phyloP scores from a whole-genome alignment of 2,329 filamentous ascomycete species.

The Alternaria solani region DNA sequence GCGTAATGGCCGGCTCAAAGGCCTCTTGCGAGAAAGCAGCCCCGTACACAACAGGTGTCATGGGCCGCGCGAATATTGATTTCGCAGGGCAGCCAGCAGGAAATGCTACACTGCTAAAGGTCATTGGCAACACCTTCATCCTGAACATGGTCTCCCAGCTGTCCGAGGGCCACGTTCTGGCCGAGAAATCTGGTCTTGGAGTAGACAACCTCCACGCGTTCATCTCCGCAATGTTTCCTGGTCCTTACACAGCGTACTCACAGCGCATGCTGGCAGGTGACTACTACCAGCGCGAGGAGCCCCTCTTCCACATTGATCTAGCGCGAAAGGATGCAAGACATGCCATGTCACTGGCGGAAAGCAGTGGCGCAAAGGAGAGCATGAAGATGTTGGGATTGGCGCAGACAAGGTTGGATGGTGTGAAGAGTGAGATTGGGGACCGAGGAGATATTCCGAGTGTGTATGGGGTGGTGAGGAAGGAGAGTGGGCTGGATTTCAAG shows the following conservation, averaged over 20 bases:
- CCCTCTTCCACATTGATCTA: conserved; percentile 83
- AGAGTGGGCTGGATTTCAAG: conserved; percentile 77
- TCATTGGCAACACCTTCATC: conserved; percentile 88
- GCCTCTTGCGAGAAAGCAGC: conserved; percentile 68
- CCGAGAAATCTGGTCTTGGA: conserved; percentile 82
- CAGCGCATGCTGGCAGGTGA: conserved; percentile 77
- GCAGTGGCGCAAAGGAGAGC: conserved; percentile 61
- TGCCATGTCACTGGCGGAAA: conserved; percentile 71
- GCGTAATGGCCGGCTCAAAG: conserved; percentile 73
- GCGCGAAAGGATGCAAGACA: conserved; percentile 84
- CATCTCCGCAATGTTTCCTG: conserved; percentile 76
- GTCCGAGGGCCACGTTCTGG: conserved; percentile 78
- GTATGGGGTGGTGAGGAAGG: conserved; percentile 80
- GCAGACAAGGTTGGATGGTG: conserved; percentile 70
- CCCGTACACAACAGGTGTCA: conserved; percentile 77
- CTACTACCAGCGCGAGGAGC: conserved; percentile 77
- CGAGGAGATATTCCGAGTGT: conserved; percentile 82
- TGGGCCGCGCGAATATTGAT: conserved; percentile 73
- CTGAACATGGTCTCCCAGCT: conserved; percentile 82
- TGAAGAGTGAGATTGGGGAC: conserved; percentile 73
- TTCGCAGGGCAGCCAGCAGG: conserved; percentile 73
- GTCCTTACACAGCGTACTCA: conserved; percentile 77
- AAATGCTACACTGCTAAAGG: conserved; percentile 75
- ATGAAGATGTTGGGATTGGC: conserved; percentile 72
- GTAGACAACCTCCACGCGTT: conserved; percentile 74